phyloP scores from a whole-genome alignment of 352 stramenopile species.

The Globisporangium spiculum region DNA sequence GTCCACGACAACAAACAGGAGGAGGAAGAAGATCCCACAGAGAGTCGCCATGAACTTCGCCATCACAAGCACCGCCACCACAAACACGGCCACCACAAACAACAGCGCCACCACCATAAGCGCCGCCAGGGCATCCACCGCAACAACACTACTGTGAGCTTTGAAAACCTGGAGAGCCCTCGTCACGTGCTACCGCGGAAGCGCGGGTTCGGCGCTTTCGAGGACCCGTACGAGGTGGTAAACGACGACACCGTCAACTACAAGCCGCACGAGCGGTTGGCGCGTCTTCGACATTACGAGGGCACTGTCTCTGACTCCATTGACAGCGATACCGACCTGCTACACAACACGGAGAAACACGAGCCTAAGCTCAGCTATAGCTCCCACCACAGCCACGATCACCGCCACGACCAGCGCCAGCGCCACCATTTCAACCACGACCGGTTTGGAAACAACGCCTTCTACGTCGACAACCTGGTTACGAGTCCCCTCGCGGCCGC shows the following conservation, averaged over 20 bases:
- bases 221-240: conserved; percentile 2
- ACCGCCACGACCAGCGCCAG: background rate
- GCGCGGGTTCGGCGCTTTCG: background rate
- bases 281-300: background rate
- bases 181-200: background rate
- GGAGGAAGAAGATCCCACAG: background rate
- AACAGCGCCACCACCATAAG: conserved; percentile 5
- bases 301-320: background rate
- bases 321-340: background rate
- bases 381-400: background rate
- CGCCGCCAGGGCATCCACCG: background rate
- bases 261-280: background rate
- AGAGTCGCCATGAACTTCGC: background rate
- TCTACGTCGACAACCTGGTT: conserved; percentile 7
- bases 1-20: background rate
- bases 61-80: background rate
- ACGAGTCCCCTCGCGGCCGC: conserved; percentile 14
- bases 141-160: background rate
- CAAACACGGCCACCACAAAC: background rate
- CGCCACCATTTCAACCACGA: background rate
- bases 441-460: background rate
- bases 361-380: background rate
- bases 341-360: background rate
- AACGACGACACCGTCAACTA: background rate
- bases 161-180: background rate